Evolutionary conservation across 2,329 filamentous ascomycete species (phyloP).

Genomic region (Camillea tinctor): DNA sequence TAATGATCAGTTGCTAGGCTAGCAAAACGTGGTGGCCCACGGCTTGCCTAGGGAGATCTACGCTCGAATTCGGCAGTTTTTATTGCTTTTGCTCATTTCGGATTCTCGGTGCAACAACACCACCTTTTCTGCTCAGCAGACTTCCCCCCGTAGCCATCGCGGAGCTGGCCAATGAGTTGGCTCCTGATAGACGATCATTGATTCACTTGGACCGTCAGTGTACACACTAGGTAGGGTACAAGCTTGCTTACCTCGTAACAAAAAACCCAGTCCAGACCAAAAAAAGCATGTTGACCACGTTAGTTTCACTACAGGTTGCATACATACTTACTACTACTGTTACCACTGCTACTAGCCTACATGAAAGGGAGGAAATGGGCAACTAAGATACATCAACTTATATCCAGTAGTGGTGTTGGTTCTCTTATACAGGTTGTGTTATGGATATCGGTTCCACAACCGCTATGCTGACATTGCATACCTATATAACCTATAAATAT

Average conservation of each 20-base stretch:
- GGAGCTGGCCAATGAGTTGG: slow-evolving; percentile 3
- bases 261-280: neutral
- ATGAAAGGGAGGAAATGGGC: too few relatives aligned
- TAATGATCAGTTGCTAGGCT: slow-evolving; percentile 8
- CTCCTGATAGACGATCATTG: slow-evolving; percentile 1
- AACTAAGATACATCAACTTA: too few relatives aligned
- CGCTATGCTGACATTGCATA: too few relatives aligned
- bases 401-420: too few relatives aligned
- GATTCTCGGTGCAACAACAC: slow-evolving; percentile 23
- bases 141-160: neutral
- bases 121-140: slow-evolving; percentile 3
- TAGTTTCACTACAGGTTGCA: too few relatives aligned
- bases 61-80: slow-evolving; percentile 29
- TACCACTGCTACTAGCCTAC: too few relatives aligned
- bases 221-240: neutral
- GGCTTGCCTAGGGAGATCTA: slow-evolving; percentile 22
- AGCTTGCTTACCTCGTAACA: neutral
- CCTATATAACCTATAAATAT: too few relatives aligned
- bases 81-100: slow-evolving; percentile 25
- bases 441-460: too few relatives aligned
- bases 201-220: neutral
- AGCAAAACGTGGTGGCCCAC: neutral
- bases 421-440: too few relatives aligned
- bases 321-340: too few relatives aligned
- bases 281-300: too few relatives aligned